Evolutionary conservation across 2,329 filamentous ascomycete species (phyloP).

Genomic region (Penicillium thymicola): DNA sequence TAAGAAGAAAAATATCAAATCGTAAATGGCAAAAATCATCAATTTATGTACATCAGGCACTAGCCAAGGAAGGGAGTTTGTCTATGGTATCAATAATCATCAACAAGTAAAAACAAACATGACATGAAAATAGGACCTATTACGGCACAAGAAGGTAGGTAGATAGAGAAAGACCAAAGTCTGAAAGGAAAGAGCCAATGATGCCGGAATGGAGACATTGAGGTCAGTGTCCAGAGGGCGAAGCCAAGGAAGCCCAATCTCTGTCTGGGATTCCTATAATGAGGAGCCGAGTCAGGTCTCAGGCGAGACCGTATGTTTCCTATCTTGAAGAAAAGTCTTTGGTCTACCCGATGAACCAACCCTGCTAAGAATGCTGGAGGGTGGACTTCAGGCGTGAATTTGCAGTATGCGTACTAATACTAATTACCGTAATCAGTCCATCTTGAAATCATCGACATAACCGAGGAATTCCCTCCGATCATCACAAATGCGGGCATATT

Average conservation of each 20-base stretch:
- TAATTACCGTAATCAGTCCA: background rate
- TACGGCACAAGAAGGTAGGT: background rate
- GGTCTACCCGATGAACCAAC: background rate
- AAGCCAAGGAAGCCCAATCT: background rate
- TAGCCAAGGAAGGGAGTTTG: background rate
- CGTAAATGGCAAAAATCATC: background rate
- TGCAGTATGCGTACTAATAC: background rate
- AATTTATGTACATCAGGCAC: background rate
- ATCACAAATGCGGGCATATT: constrained; percentile 56
- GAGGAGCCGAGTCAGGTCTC: no score
- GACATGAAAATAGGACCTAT: background rate
- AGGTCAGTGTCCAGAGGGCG: background rate
- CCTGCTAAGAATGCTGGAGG: background rate
- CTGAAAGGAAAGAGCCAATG: background rate
- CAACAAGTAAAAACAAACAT: background rate
- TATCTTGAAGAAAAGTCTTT: no score
- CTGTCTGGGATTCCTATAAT: no score
- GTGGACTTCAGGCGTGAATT: background rate
- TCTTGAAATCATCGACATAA: constrained; percentile 14
- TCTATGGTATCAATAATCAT: background rate
- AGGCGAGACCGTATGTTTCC: no score
- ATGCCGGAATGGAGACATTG: background rate
- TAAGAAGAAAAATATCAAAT: background rate
- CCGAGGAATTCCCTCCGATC: constrained; percentile 22
- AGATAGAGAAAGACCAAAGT: background rate